Evolutionary conservation across 495 filamentous ascomycete genomes (phyloP).

Genomic region (Daldinia bambusicola): DNA sequence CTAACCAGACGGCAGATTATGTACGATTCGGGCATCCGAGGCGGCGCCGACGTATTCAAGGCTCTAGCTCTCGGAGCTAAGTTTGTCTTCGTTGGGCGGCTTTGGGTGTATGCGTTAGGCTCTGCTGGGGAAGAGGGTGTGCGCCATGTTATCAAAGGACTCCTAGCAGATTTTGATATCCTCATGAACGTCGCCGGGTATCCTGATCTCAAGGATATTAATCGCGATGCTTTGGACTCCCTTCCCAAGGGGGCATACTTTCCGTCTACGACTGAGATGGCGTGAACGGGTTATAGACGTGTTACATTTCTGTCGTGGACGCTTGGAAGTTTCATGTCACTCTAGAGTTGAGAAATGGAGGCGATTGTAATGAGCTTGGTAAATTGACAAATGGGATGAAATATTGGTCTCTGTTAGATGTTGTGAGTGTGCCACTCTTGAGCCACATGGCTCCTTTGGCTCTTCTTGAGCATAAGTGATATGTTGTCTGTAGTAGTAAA

Average conservation of each 20-base stretch:
- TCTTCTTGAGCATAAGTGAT: too few relatives aligned
- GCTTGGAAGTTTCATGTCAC: not conserved
- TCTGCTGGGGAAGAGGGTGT: constrained; percentile 70
- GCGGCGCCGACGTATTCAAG: constrained; percentile 68
- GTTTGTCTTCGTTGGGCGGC: constrained; percentile 70
- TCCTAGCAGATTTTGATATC: constrained; percentile 75
- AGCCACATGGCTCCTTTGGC: too few relatives aligned
- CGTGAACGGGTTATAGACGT: constrained; percentile 4
- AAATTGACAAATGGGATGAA: constrained; percentile 29
- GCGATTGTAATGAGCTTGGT: not conserved
- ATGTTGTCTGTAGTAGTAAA: too few relatives aligned
- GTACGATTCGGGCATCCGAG: constrained; percentile 70
- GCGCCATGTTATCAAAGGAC: constrained; percentile 70
- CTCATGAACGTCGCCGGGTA: constrained; percentile 73
- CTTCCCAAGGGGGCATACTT: constrained; percentile 46
- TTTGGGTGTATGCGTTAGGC: constrained; percentile 70
- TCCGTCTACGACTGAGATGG: constrained; percentile 33
- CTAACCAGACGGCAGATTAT: constrained; percentile 58
- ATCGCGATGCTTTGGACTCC: constrained; percentile 53
- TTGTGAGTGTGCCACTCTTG: too few relatives aligned
- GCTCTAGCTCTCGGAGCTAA: constrained; percentile 71
- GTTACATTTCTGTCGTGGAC: too few relatives aligned
- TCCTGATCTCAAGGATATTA: constrained; percentile 63
- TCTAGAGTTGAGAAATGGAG: not conserved
- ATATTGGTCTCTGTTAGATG: constrained; percentile 26